phyloP scores from a whole-genome alignment of 2,329 filamentous ascomycete species.

The Epicoccum nigrum region DNA sequence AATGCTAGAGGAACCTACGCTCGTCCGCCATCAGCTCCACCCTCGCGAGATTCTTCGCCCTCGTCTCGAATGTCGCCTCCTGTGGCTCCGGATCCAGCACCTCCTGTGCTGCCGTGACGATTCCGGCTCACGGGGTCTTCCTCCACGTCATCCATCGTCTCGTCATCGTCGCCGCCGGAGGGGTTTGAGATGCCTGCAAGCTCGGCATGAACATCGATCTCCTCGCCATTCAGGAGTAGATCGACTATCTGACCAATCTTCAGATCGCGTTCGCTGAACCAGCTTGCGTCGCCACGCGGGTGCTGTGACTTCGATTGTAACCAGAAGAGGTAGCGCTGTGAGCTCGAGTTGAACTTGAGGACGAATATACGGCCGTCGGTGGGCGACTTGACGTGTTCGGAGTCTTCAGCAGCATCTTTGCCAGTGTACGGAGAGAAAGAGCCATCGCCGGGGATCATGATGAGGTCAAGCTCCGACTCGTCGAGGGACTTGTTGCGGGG shows the following conservation, averaged over 20 bases:
- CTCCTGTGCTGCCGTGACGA: conserved; percentile 63
- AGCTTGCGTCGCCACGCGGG: conserved; percentile 70
- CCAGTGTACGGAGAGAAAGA: conserved; percentile 78
- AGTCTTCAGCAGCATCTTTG: conserved; percentile 59
- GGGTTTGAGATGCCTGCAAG: conserved; percentile 65
- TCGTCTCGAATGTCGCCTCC: conserved; percentile 92
- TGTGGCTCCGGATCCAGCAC: conserved; percentile 84
- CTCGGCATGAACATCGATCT: conserved; percentile 78
- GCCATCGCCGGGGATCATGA: conserved; percentile 91
- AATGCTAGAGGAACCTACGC: conserved; percentile 78
- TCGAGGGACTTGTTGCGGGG: conserved; percentile 73
- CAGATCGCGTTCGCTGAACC: conserved; percentile 83
- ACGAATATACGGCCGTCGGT: conserved; percentile 89
- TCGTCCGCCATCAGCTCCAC: conserved; percentile 95
- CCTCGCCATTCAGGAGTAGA: conserved; percentile 82
- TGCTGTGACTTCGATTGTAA: conserved; percentile 89
- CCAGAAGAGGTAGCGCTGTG: conserved; percentile 93
- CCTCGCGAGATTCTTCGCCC: conserved; percentile 85
- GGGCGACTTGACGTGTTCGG: conserved; percentile 66
- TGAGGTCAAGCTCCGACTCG: conserved; percentile 81
- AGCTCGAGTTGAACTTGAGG: conserved; percentile 92
- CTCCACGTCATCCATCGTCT: conserved; percentile 68
- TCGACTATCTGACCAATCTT: conserved; percentile 90
- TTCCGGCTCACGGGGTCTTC: conserved; percentile 44
- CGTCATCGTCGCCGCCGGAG: conserved; percentile 62